Conservation (phyloP, 1,284 basidiomycete species). For the Ceratobasidium sp. region DNA sequence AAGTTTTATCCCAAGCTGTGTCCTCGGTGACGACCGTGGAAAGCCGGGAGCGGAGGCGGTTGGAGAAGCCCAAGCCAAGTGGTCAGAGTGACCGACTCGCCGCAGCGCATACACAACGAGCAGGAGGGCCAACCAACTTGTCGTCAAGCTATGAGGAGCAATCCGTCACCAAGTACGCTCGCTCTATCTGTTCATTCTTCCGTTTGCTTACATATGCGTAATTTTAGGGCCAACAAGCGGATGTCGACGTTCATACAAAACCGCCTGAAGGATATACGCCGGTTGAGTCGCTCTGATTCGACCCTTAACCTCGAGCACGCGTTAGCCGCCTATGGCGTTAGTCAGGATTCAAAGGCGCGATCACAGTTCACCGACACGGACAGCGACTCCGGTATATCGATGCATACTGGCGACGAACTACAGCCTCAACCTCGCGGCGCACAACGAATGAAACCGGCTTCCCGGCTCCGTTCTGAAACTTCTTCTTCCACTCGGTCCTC, state of each 20-base stretch:
- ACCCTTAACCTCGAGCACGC: constrained; percentile 36
- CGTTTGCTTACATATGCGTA: background rate
- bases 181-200: background rate
- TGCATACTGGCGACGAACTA: background rate
- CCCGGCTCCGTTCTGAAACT: constrained; percentile 14
- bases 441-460: constrained; percentile 5
- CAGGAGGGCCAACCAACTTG: constrained; percentile 8
- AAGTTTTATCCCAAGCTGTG: constrained; percentile 41
- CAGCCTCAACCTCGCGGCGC: constrained; percentile 10
- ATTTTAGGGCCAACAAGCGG: constrained; percentile 31
- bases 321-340: constrained; percentile 24
- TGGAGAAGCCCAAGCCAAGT: background rate
- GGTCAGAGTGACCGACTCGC: constrained; percentile 26
- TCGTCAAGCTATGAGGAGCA: constrained; percentile 42
- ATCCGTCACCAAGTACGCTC: constrained; percentile 8
- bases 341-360: background rate
- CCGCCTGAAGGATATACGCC: constrained; percentile 36
- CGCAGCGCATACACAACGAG: constrained; percentile 38
- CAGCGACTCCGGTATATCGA: constrained; percentile 12
- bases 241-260: constrained; percentile 42
- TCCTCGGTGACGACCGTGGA: constrained; percentile 21
- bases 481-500: background rate
- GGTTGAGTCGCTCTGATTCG: background rate
- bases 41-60: constrained; percentile 5
- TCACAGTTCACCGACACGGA: constrained; percentile 25